Evolutionary conservation across 345 rosid species (phyloP), one percentile per base, ranked within the genome.

Genomic region (Aurinia saxatilis): DNA sequence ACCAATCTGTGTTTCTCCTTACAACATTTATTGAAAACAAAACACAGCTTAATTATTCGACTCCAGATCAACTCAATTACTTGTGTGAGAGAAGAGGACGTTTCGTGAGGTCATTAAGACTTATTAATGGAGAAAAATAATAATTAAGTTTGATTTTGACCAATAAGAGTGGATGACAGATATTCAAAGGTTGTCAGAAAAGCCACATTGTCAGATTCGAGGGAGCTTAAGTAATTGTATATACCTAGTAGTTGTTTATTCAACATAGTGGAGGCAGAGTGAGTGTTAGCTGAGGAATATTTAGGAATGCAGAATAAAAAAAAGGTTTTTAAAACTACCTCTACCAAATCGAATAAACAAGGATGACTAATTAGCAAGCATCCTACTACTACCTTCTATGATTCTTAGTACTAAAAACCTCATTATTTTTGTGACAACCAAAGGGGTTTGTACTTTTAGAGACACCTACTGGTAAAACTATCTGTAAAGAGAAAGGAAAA

Each of bases 181-280:
- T 68, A 60, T 60, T 60, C 67, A 60, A 60, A 25, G 47, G 34
- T 36, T 67, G 73, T 68, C 60, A 68, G 73, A 42, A 25, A 56
- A 47, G 18, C 34, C 59, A 49, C 50, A 56, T 29, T 30, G 35
- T 10, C 59, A 50, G 37, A 47, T n/a, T 38, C 29, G 47, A 56
- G 19, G 30, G 60, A 18, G 46, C 38, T 18, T 33, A 30, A 13
- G 3, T 17, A 17, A 14, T 12, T 49, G 6, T 27, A 25, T 29
- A 7, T 10, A n/a, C 7, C 10, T 49, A 41, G 5, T 23, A 23
- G 35, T 38, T 61, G 49, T 37, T 57, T 62, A 49, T 37, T 62
- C 57, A 12, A 15, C 7, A 17, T 40, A 10, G 51, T 13, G 35
- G 37, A 27, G 37, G 37, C 37, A 27, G 21, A 39, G 37, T 34